phyloP scores from a whole-genome alignment of 345 rosid genomes.

The Cochlearia excelsa region DNA sequence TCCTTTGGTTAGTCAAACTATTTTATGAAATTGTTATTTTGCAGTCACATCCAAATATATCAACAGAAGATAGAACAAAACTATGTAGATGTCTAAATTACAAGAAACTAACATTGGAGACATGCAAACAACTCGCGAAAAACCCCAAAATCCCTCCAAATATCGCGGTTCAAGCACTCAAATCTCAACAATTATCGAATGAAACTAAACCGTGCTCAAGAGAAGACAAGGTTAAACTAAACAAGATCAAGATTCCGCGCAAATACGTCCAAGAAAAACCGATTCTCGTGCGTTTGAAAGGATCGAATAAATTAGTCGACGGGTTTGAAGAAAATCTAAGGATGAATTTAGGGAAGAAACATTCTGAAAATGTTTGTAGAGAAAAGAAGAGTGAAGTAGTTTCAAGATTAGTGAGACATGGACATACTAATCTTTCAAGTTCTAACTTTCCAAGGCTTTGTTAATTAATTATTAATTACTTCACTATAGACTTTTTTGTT shows the following conservation, averaged over 20 bases:
- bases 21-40: conserved; percentile 10
- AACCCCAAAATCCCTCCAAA: conserved; percentile 78
- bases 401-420: conserved; percentile 45
- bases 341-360: conserved; percentile 27
- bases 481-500: background rate
- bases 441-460: conserved; percentile 58
- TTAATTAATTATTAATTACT: conserved; percentile 18
- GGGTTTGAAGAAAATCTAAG: conserved; percentile 26
- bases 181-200: conserved; percentile 44
- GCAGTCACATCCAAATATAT: conserved; percentile 67
- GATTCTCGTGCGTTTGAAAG: conserved; percentile 24
- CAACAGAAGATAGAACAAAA: conserved; percentile 58
- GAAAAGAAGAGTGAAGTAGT: conserved; percentile 60
- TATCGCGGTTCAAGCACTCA: conserved; percentile 62
- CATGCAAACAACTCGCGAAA: conserved; percentile 73
- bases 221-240: conserved; percentile 25
- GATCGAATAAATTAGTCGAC: background rate
- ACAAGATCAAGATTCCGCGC: conserved; percentile 11
- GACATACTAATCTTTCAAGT: conserved; percentile 10
- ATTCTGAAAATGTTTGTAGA: conserved; percentile 53
- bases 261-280: conserved; percentile 31
- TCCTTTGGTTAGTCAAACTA: too few relatives aligned
- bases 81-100: conserved; percentile 66
- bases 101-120: conserved; percentile 64
- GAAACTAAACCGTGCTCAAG: conserved; percentile 12